Evolutionary conservation across 1,284 basidiomycete genomes (phyloP), one percentile per base, ranked within the genome.

Genomic region (Leccinum pallidistipes): DNA sequence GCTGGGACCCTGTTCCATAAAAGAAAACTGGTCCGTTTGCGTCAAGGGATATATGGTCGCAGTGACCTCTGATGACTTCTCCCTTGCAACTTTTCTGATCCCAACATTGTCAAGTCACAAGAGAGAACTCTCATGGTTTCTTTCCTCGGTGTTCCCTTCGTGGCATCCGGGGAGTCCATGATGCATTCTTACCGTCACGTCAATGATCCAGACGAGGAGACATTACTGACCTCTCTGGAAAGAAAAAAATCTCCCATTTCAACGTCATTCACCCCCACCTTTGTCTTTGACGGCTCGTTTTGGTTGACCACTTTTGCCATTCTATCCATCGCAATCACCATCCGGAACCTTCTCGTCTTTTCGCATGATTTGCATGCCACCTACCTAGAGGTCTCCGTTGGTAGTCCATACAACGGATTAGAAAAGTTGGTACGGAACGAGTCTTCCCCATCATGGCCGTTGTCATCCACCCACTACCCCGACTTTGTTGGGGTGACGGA

Each of bases 391-490:
- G 62, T 59, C 14, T 54, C 65, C n/a, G 47, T 71, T 21, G 57
- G 59, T 32, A 69, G 61, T 6, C 70, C 68, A 31, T 69, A 69
- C 52, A 69, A 58, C 7, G 68, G 68, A 9, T 32, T 72, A n/a
- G 68, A 69, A 34, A 71, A 52, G 45, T 59, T 69, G 6, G 24
- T 58, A 24, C 69, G 68, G 16, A 72, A 69, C 18, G 62, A 63
- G 18, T 71, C 69, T n/a, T 72, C 68, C 4, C 69, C 67, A 14
- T 71, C 55, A 11, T 69, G 68, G 70, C 68, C 68, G 8, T 61
- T 69, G 29, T 66, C 63, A 9, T 66, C 69, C 14, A 68, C n/a
- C 12, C 60, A 60, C 59, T 58, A 67, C 21, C 66, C 69, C 0
- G 68, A 72, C 54, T 69, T 69, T 34, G n/a, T 69, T 16, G 68